Evolutionary conservation across 371 early-diverging fungal species (phyloP), one percentile per base, ranked within the genome.

Genomic region (Mortierella sp.): DNA sequence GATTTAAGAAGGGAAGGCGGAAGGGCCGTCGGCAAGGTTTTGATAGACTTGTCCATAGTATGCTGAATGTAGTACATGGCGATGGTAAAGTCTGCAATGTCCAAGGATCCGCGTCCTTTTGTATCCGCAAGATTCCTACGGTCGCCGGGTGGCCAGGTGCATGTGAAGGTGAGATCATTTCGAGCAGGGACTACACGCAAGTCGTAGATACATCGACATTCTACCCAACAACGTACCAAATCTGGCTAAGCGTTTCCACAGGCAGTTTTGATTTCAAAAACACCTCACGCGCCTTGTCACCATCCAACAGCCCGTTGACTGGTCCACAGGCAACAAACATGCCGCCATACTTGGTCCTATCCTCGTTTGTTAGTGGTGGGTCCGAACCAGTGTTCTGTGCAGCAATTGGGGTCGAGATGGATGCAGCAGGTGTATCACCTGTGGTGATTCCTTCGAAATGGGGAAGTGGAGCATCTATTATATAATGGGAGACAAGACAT

Each of bases 51-150:
- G 54, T 86, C 87, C 90, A 93, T 88, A 1, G 85, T 80, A n/a
- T 84, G 82, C 26, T 89, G 82, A 28, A 93, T 85, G 66, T 89
- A 91, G 76, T 90, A 87, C 94, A 94, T 94, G 19, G 93, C 93
- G 50, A 93, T 89, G 14, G 89, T 87, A 67, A 94, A 94, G 67
- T 91, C 92, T 0, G 88, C 83, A 45, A 89, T 84, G 45, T 91
- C 87, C 27, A 94, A 66, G 28, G 85, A 79, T 46, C 91, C 92
- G 23, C 89, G 83, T 28, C 81, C 74, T 30, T 89, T 86, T 9
- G 91, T 87, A 56, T 93, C 92, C 3, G 92, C 93, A 51, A 94
- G 73, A 38, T 69, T 67, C 91, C 90, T 83, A 49, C 2, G 10
- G n/a, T n/a, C n/a, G n/a, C n/a, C n/a, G n/a, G n/a, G n/a, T n/a